Conservation (phyloP, 768 basidiomycete genomes). For the Leccinum variicolor region DNA sequence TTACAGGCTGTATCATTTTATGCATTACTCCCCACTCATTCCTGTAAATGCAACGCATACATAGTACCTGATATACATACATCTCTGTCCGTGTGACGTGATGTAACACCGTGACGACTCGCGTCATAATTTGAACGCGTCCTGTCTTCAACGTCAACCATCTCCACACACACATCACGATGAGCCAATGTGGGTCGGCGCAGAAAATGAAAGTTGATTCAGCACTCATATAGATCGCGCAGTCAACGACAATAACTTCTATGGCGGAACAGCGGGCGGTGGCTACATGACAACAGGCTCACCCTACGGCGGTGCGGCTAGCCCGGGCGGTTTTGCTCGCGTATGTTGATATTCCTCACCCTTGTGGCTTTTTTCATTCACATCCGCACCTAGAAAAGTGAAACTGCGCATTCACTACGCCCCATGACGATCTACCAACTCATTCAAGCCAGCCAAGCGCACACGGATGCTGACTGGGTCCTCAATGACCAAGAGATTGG, state of each 20-base stretch:
- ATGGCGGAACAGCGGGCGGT: conserved; percentile 44
- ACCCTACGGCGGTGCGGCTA: conserved; percentile 52
- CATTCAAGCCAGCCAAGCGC: conserved; percentile 70
- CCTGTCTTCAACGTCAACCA: conserved; percentile 8
- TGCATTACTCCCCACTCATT: conserved; percentile 26
- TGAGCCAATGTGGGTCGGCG: conserved; percentile 42
- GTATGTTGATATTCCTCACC: conserved; percentile 26
- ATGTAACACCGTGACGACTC: conserved; percentile 22
- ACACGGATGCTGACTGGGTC: conserved; percentile 85
- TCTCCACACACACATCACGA: conserved; percentile 14
- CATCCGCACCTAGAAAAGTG: conserved; percentile 30
- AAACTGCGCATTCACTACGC: conserved; percentile 49
- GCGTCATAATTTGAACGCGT: conserved; percentile 24
- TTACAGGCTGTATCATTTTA: background rate
- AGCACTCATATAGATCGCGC: conserved; percentile 4
- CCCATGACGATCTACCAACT: conserved; percentile 82
- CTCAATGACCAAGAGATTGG: conserved; percentile 79
- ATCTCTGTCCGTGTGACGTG: conserved; percentile 4
- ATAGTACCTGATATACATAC: background rate
- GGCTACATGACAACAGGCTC: conserved; percentile 60
- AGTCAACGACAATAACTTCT: conserved; percentile 40
- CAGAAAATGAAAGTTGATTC: background rate
- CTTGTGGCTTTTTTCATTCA: background rate
- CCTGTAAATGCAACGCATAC: conserved; percentile 12
- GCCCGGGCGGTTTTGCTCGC: conserved; percentile 52